These are phyloP conservation scores for Coniophora puteana DNA, from an alignment of 1,284 basidiomycete species.

Conservation along the genomic window DNA sequence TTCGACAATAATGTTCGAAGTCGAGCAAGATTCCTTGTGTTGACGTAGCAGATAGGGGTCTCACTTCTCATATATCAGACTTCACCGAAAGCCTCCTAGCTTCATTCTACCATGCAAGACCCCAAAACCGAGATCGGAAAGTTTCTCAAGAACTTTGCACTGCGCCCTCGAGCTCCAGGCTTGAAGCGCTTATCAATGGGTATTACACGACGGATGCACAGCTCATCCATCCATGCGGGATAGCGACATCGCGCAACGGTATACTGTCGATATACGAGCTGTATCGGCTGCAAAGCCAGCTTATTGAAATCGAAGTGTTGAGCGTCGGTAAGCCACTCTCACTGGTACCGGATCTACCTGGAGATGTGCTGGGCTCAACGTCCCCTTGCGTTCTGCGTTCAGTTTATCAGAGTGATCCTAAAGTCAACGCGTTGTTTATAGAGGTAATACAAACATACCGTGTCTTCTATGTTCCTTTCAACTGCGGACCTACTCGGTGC, in stretches of 20 bases:
- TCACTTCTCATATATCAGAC: too few relatives aligned
- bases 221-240: constrained; percentile 22
- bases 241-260: constrained; percentile 20
- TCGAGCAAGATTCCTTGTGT: too few relatives aligned
- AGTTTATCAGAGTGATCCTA: constrained; percentile 20
- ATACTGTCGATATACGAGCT: constrained; percentile 26
- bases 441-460: constrained; percentile 21
- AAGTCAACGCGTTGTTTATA: constrained; percentile 18
- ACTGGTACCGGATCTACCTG: too few relatives aligned
- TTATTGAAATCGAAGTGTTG: constrained; percentile 6
- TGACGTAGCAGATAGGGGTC: too few relatives aligned
- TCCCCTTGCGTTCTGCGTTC: constrained; percentile 3
- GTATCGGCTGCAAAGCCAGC: constrained; percentile 23
- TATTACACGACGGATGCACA: constrained; percentile 19
- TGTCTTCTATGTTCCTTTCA: constrained; percentile 22
- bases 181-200: constrained; percentile 12
- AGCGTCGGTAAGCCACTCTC: constrained; percentile 19
- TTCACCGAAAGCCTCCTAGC: too few relatives aligned
- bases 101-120: constrained; percentile 27
- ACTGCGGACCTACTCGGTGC: constrained; percentile 16
- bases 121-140: constrained; percentile 22
- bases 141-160: constrained; percentile 19
- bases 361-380: too few relatives aligned
- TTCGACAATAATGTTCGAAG: too few relatives aligned
- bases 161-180: constrained; percentile 13